Base-by-base conservation (phyloP, 83 land plant species). In the Larix sibirica region DNA sequence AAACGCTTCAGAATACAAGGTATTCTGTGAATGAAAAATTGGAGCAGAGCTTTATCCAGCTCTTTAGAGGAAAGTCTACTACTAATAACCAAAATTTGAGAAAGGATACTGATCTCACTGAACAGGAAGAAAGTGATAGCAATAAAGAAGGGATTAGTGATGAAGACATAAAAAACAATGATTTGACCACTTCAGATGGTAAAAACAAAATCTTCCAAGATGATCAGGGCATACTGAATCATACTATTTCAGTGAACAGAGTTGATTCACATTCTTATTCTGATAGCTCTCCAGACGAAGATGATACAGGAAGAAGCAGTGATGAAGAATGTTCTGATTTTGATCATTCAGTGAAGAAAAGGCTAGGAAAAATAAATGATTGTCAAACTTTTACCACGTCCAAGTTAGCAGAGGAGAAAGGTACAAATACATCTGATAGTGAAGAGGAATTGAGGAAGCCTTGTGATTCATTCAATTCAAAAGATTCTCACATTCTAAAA, bases 1-100 rank as follows among this genome's bases (percentile, higher is more conserved):
- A 93, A 84, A 88, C 95, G 50, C 95, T 98, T 60, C 99, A 98
- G 85, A 94, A 95, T 62, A 90, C 96, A 21, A 95, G 91, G 85
- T 92, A 93, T 82, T 92, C 98, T 8, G 83, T 96, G 77, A 95
- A 96, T 87, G 99, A 98, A 81, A 96, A 91, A 77, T 68, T 96
- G 80, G 90, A 93, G 40, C 86, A 95, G 50, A 95, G 95, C 87
- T 93, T 88, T 87, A 96, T 96, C 68, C 87, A 84, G 38, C 88
- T 94, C 77, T 96, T 96, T 79, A 77, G 90, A 76, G 85, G 86
- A 58, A 87, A 84, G 62, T 90, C 89, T 64, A 85, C 88, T 20
- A 61, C 12, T 28, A 36, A 24, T 36, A 44, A n/a, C 82, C 81
- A 31, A 63, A 84, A 80, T 74, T 56, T 44, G 82, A 79, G 80